These are phyloP conservation scores for Botrytis deweyae DNA, from an alignment of 2,329 filamentous ascomycete genomes.

Conservation along the genomic window DNA sequence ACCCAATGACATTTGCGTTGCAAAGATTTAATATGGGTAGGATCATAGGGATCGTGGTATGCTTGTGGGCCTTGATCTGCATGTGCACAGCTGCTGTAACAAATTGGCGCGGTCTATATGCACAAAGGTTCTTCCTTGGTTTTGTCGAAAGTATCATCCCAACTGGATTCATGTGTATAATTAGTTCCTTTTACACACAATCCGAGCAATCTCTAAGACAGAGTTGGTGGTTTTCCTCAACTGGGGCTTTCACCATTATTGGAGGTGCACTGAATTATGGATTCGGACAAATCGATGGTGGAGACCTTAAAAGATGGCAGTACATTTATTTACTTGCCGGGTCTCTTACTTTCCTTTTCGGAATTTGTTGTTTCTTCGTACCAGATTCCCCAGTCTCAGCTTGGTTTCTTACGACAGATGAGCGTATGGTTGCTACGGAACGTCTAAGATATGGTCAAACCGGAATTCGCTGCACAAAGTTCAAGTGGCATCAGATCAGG, in stretches of 20 bases:
- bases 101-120: slow-evolving; percentile 61
- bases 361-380: slow-evolving; percentile 61
- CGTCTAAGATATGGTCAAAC: slow-evolving; percentile 61
- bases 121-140: slow-evolving; percentile 62
- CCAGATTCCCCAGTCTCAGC: slow-evolving; percentile 66
- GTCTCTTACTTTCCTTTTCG: slow-evolving; percentile 63
- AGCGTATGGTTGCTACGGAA: slow-evolving; percentile 64
- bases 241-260: slow-evolving; percentile 56
- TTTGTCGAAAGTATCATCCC: slow-evolving; percentile 65
- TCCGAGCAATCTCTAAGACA: slow-evolving; percentile 63
- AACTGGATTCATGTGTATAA: slow-evolving; percentile 64
- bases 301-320: slow-evolving; percentile 61
- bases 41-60: slow-evolving; percentile 61
- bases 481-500: slow-evolving; percentile 58
- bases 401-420: slow-evolving; percentile 65
- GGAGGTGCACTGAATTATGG: slow-evolving; percentile 66
- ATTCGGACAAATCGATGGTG: slow-evolving; percentile 60
- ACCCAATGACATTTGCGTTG: slow-evolving; percentile 69
- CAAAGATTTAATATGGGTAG: slow-evolving; percentile 67
- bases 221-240: slow-evolving; percentile 64
- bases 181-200: slow-evolving; percentile 64
- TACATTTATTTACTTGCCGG: slow-evolving; percentile 52
- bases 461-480: slow-evolving; percentile 58
- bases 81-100: slow-evolving; percentile 68
- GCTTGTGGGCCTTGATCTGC: slow-evolving; percentile 66